Evolutionary conservation across 2,329 filamentous ascomycete genomes (phyloP).

Genomic region (Aspergillus sp.): DNA sequence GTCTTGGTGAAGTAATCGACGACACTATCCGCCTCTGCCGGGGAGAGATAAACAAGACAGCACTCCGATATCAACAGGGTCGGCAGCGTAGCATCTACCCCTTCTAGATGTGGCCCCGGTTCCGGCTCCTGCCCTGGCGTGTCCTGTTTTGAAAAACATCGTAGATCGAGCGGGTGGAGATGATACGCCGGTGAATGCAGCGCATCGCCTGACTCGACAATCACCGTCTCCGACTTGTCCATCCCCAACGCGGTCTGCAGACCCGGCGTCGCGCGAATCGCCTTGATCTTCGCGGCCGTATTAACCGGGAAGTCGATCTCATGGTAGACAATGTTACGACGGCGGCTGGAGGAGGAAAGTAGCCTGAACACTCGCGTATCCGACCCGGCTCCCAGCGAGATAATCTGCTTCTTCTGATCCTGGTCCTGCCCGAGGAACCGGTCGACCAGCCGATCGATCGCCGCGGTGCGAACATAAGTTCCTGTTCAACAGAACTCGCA

Average conservation of each 20-base stretch:
- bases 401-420: constrained; percentile 54
- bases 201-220: constrained; percentile 31
- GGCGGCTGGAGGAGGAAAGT: constrained; percentile 38
- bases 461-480: constrained; percentile 82
- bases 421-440: constrained; percentile 51
- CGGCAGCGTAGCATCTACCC: constrained; percentile 51
- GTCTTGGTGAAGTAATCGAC: constrained; percentile 56
- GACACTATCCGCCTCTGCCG: constrained; percentile 53
- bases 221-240: constrained; percentile 20
- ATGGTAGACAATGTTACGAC: constrained; percentile 61
- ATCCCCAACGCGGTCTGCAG: constrained; percentile 24
- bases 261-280: constrained; percentile 25
- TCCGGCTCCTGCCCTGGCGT: constrained; percentile 11
- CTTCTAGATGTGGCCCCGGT: constrained; percentile 24
- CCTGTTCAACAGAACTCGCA: constrained; percentile 42
- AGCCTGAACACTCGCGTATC: constrained; percentile 82
- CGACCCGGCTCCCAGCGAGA: constrained; percentile 87
- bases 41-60: constrained; percentile 80
- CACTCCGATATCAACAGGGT: constrained; percentile 90
- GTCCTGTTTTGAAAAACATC: constrained; percentile 38
- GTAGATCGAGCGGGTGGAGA: constrained; percentile 61
- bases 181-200: constrained; percentile 42
- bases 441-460: constrained; percentile 67
- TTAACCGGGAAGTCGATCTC: constrained; percentile 83
- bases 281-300: constrained; percentile 54